Evolutionary conservation across 345 rosid genomes (phyloP), one percentile per base, ranked within the genome.

Genomic region (Erodium maritimum): DNA sequence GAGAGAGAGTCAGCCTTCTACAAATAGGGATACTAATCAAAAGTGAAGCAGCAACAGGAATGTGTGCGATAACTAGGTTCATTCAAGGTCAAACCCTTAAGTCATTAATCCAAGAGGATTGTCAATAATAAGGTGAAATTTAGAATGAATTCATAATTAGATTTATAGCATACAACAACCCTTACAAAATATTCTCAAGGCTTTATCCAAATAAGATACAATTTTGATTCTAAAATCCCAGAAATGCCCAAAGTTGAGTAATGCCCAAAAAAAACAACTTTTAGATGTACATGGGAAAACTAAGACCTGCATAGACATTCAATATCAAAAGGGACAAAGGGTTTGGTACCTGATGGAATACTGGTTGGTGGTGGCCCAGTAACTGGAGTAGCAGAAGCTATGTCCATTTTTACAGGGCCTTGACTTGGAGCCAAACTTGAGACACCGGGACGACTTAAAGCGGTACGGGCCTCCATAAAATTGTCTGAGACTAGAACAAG

Each of bases 381-480:
- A 64, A 77, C 90, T 42, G 90, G 67, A 71, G 76, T 75, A 65
- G 79, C 77, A 59, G 88, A 70, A 73, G 87, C 61, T 67, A 84
- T 80, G 81, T 85, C 99, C 82, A 82, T 67, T 76, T 93, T 93
- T 24, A 85, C 74, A 54, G 97, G 81, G 75, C 86, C 82, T 70
- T 79, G 94, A 64, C 67, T 87, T 58, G 87, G 63, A 57, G 86
- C 64, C 74, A 89, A 66, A 79, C 65, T 83, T 62, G 88, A 50
- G 65, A 67, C 74, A 71, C 88, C 90, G 62, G 91, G 66, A 63
- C 75, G 77, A 75, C 89, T 85, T 66, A 93, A 79, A 75, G 95
- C 87, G 70, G 87, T 77, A 69, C 86, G 79, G 54, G 97, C 99
- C 80, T 88, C 98, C 81, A 83, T 73, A 75, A 93, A 93, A 62